Evolutionary conservation across 805 yeast species (phyloP), one percentile per base, ranked within the genome.

Genomic region (Cyberlindnera xylosilytica): DNA sequence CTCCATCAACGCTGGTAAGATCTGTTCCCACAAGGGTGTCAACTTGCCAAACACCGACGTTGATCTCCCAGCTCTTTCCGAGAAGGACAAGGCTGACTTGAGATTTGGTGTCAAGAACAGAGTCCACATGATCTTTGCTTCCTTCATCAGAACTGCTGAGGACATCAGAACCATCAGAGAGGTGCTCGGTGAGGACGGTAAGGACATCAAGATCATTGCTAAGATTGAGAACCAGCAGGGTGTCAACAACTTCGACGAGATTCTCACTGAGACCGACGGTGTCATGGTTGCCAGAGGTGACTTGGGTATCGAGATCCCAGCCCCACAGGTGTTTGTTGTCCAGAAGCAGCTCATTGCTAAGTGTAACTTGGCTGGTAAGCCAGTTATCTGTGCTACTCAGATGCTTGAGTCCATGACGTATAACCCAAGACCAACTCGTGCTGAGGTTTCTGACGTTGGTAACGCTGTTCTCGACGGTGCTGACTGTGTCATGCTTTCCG

Each of bases 281-380:
- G 97, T 93, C 64, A 93, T 93, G 99, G 98, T 93, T 68, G 99
- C 99, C 63, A 85, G 99, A 75, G 99, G 99, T 79, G 99, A 93
- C 71, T 79, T 93, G 62, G 99, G 99, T 79, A 93, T 93, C 64
- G 99, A 93, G 78, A 93, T 93, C 63, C 98, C 98, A 56, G 98
- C 99, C 55, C 91, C 97, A 53, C 95, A 90, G 76, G 99, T 93
- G 52, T 90, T 93, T 69, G 89, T 93, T 61, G 98, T 90, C 59
- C 99, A 93, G 77, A 93, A 93, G 81, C 96, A 90, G 77, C 79
- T 93, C 74, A 91, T 93, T 68, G 98, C 99, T 65, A 93, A 93
- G 77, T 93, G 96, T 79, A 95, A 93, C 83, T 76, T 91, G 67
- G 98, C 96, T 56, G 99, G 97, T 69, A 93, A 93, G 82, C 99